phyloP scores from a whole-genome alignment of 2,329 filamentous ascomycete species.

The Fusarium decemcellulare region DNA sequence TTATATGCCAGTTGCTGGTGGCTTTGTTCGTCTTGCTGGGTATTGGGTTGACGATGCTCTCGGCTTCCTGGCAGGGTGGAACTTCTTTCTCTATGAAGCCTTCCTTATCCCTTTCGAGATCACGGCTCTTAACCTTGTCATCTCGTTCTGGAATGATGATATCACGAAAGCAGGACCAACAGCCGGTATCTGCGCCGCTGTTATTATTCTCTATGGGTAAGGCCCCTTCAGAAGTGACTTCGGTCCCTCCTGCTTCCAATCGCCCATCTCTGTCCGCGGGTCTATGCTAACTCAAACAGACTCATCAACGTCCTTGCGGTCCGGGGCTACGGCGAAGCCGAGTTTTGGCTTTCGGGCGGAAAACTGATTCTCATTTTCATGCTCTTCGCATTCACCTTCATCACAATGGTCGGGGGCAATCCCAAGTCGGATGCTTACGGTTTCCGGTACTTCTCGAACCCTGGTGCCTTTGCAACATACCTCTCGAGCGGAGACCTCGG shows the following conservation, averaged over 20 bases:
- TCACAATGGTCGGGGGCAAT: conserved; percentile 72
- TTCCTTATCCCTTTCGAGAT: conserved; percentile 65
- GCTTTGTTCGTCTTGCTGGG: conserved; percentile 53
- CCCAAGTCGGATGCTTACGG: conserved; percentile 61
- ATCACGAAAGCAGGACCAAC: conserved; percentile 52
- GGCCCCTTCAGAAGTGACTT: neutral
- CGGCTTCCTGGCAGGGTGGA: conserved; percentile 51
- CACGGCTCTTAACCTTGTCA: conserved; percentile 62
- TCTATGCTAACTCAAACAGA: conserved; percentile 7
- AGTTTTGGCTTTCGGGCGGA: conserved; percentile 61
- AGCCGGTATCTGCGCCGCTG: conserved; percentile 59
- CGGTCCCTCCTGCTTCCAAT: neutral
- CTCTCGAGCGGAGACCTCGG: conserved; percentile 72
- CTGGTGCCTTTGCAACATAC: conserved; percentile 65
- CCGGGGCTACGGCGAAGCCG: conserved; percentile 56
- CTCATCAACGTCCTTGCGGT: conserved; percentile 57
- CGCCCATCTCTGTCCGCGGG: no score
- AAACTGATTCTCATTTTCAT: conserved; percentile 71
- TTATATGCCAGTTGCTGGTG: conserved; percentile 61
- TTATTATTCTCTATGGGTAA: conserved; percentile 57
- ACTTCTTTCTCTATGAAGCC: conserved; percentile 60
- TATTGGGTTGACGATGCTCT: conserved; percentile 64
- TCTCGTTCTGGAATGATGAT: conserved; percentile 62
- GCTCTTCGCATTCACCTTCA: conserved; percentile 70
- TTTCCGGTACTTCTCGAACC: conserved; percentile 76